Percentiles rank a stretch among this genome's conserved stretches.
Conservation (phyloP, 2,329 filamentous ascomycete species). For the Ilyonectria mors-panacis region DNA sequence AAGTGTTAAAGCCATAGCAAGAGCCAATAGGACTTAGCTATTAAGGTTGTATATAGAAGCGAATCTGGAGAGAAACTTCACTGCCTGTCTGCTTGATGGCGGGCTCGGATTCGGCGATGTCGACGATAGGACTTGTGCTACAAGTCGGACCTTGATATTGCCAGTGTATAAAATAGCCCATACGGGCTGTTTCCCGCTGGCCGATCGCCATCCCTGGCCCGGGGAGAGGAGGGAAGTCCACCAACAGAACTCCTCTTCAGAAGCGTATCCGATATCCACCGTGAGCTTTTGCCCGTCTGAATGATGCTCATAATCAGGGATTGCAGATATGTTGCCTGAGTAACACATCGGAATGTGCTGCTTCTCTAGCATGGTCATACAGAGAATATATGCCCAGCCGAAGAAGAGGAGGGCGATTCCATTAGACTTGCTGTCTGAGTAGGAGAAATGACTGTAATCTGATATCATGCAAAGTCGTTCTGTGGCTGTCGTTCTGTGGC, state of each 20-base stretch:
- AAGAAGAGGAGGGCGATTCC: conserved; percentile 25
- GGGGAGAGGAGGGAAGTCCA: conserved; percentile 9
- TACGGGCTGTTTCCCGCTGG: not conserved
- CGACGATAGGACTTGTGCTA: not conserved
- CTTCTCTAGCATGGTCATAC: conserved; percentile 18
- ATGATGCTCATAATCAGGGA: not conserved
- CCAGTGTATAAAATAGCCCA: conserved; percentile 17
- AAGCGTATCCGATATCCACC: conserved; percentile 6
- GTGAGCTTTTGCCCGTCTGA: not conserved
- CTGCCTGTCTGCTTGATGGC: conserved; percentile 19
- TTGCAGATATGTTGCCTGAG: not conserved
- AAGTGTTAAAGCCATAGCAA: conserved; percentile 22
- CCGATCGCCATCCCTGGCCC: conserved; percentile 20
- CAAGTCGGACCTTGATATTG: conserved; percentile 2
- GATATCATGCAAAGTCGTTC: conserved; percentile 16
- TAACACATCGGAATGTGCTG: conserved; percentile 20
- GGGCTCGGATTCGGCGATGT: not conserved
- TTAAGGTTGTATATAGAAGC: conserved; percentile 23
- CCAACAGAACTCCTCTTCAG: conserved; percentile 17
- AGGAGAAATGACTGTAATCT: conserved; percentile 4
- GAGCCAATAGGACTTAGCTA: conserved; percentile 11
- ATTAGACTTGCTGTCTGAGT: conserved; percentile 20
- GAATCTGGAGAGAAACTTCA: conserved; percentile 21
- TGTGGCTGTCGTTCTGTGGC: too few relatives aligned
- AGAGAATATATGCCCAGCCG: conserved; percentile 24